Percentiles rank a stretch among this genome's conserved stretches.
These are phyloP conservation scores for Asclepias syriaca DNA, from an alignment of 257 asterid species.

Conservation along the genomic window DNA sequence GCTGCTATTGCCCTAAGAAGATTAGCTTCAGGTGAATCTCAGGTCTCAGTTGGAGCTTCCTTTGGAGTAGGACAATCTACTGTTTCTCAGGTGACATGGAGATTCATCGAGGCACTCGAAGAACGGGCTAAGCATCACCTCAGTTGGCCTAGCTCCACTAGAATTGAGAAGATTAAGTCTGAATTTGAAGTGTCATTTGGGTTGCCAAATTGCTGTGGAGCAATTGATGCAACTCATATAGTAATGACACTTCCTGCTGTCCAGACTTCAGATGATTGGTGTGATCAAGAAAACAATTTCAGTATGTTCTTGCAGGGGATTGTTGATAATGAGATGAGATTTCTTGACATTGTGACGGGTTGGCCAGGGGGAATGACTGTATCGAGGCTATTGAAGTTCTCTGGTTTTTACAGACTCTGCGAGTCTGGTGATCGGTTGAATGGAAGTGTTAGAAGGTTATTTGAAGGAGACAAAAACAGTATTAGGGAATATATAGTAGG, in stretches of 20 bases:
- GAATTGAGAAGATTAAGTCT: conserved; percentile 46
- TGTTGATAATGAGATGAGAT: conserved; percentile 62
- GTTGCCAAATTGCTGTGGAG: conserved; percentile 92
- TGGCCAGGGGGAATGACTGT: conserved; percentile 98
- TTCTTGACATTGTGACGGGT: conserved; percentile 80
- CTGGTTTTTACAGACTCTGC: conserved; percentile 75
- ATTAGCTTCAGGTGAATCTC: conserved; percentile 96
- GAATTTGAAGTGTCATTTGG: conserved; percentile 53
- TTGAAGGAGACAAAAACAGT: conserved; percentile 40
- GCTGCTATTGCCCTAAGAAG: conserved; percentile 90
- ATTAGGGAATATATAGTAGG: conserved; percentile 79
- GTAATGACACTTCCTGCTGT: conserved; percentile 95
- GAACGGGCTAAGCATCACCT: conserved; percentile 93
- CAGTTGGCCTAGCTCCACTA: conserved; percentile 62
- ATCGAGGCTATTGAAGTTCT: conserved; percentile 61
- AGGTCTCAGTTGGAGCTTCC: conserved; percentile 92
- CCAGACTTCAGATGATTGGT: conserved; percentile 92
- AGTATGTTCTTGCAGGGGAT: conserved; percentile 93
- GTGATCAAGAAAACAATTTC: conserved; percentile 80
- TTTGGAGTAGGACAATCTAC: conserved; percentile 98
- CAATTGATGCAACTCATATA: conserved; percentile 82
- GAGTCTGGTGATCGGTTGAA: conserved; percentile 62
- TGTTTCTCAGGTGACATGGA: conserved; percentile 95
- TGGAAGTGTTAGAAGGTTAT: conserved; percentile 26
- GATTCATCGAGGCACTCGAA: conserved; percentile 90